These are phyloP conservation scores for Mycotypha africana DNA, from an alignment of 371 early-diverging fungal species.

Conservation along the genomic window DNA sequence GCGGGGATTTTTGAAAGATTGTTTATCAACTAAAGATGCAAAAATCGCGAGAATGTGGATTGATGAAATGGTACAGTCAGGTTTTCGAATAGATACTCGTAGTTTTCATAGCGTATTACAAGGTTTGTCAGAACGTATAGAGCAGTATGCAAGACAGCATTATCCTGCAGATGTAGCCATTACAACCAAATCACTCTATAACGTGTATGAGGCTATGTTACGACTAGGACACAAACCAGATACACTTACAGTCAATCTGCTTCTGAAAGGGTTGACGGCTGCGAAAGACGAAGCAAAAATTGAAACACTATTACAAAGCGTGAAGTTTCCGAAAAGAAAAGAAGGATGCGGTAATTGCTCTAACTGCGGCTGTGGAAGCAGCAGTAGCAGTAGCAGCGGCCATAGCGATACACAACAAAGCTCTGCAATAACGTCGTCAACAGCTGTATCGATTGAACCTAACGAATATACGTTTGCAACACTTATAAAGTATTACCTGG, in stretches of 20 bases:
- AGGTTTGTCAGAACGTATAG: constrained; percentile 18
- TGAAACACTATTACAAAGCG: constrained; percentile 14
- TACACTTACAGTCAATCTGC: constrained; percentile 10
- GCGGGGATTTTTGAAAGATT: too few relatives aligned
- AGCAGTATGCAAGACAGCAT: constrained; percentile 7
- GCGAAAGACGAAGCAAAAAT: constrained; percentile 18
- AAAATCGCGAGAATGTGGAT: too few relatives aligned
- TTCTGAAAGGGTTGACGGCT: constrained; percentile 17
- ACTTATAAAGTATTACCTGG: constrained; percentile 17
- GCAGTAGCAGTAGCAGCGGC: background rate
- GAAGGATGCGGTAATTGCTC: constrained; percentile 16
- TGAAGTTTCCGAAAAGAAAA: constrained; percentile 11
- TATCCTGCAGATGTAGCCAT: constrained; percentile 8
- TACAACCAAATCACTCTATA: constrained; percentile 9
- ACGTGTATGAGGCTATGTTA: constrained; percentile 12
- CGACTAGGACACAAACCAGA: constrained; percentile 14
- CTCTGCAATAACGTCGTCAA: too few relatives aligned
- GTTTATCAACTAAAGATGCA: too few relatives aligned
- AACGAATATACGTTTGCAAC: constrained; percentile 23
- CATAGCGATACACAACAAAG: too few relatives aligned
- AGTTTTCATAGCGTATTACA: too few relatives aligned
- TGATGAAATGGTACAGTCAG: too few relatives aligned
- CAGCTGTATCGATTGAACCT: too few relatives aligned
- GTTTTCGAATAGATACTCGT: too few relatives aligned
- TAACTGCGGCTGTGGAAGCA: constrained; percentile 5